Evolutionary conservation across 2,329 filamentous ascomycete genomes (phyloP), one percentile per base, ranked within the genome.

Genomic region (Hortaea sp.): DNA sequence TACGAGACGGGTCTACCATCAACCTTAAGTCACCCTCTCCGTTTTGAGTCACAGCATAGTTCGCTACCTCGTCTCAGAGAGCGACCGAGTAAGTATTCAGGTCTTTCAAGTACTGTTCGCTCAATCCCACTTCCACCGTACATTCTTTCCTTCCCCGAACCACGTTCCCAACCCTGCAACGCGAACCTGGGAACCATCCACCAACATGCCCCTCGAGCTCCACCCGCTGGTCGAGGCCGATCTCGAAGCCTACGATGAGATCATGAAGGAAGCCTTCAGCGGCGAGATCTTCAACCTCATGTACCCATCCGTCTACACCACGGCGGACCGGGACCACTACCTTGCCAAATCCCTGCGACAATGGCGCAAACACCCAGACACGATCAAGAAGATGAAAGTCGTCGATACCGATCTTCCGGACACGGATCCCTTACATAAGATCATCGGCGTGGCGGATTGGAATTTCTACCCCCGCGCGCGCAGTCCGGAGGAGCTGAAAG

Each of bases 361-460:
- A 2, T 50, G 45, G 41, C 49, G 45, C 20, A 48, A 51, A 37
- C 41, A 53, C 41, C 55, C 56, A 1, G 53, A 52, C 2, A 51
- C 42, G 32, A 44, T 45, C 10, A 47, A 49, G 27, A 43, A 54
- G 35, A 50, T 55, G 44, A 60, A 63, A 49, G 55, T 58, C 37
- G 39, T 63, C 34, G 60, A 64, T 46, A 53, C 54, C 0, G 53
- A 54, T 41, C 51, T 62, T 0, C 58, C 58, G 2, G 47, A 47
- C 5, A 40, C 50, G n/a, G 49, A 57, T 39, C 51, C 45, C 1
- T 49, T 47, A 12, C 42, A 52, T 20, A 48, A 52, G 32, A 56
- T 62, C n/a, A 52, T 63, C 6, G 58, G 58, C n/a, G 49, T 56
- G n/a, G 53, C 59, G 11, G 52, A 56, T 1, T 66, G 63, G 63